A percentile compares a stretch with the other conserved stretches of the same genome.
Conservation (phyloP, 208 protist species). For the Strigomonas culicis region DNA sequence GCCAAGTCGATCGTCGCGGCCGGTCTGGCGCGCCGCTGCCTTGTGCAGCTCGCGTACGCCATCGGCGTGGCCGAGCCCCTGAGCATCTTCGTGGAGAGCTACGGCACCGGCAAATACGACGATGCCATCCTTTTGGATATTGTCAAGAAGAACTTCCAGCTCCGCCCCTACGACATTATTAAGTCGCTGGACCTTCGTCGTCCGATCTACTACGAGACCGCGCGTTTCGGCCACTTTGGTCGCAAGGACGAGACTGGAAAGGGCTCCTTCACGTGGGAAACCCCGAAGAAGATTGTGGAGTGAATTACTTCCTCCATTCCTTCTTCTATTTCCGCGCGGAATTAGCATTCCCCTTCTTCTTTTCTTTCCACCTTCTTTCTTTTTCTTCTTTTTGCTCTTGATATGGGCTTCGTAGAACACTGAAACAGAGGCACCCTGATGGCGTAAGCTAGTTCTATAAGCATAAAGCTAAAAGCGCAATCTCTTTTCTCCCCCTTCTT, state of each 20-base stretch:
- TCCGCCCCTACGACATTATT: conserved; percentile 97
- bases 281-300: conserved; percentile 93
- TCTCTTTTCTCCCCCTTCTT: conserved; percentile 7
- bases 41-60: conserved; percentile 99
- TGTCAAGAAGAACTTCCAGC: conserved; percentile 98
- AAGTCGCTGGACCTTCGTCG: conserved; percentile 93
- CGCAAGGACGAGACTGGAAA: conserved; percentile 82
- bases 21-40: conserved; percentile 90
- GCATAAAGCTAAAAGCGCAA: too few species aligned
- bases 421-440: not conserved
- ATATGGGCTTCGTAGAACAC: not conserved
- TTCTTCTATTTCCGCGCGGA: not conserved
- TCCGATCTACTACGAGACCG: conserved; percentile 98
- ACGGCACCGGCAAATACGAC: conserved; percentile 94
- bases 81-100: conserved; percentile 98
- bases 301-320: conserved; percentile 17
- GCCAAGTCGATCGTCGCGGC: conserved; percentile 98
- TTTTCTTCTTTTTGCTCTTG: conserved; percentile 6
- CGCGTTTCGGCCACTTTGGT: conserved; percentile 99
- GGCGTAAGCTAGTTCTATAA: not conserved
- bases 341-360: not conserved
- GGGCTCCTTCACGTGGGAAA: conserved; percentile 98
- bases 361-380: not conserved
- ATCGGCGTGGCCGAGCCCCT: conserved; percentile 98
- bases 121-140: conserved; percentile 74